Evolutionary conservation across 2,329 filamentous ascomycete genomes (phyloP), one percentile per base, ranked within the genome.

Genomic region (Colletotrichum zoysiae): DNA sequence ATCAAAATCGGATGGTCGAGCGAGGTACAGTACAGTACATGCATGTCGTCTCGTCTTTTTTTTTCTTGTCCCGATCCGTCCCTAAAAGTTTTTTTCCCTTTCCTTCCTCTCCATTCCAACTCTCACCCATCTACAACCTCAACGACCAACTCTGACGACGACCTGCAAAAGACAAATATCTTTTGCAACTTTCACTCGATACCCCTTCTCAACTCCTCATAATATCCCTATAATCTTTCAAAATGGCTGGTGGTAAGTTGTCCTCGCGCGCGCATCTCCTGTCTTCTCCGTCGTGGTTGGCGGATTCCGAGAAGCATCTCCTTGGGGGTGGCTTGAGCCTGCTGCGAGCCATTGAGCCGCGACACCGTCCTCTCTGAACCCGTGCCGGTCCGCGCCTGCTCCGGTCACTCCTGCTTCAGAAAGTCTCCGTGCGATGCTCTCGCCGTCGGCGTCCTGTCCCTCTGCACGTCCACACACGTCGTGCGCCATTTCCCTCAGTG

Each of bases 201-300:
- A 71, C 67, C 74, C 75, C 73, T 63, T 73, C 69, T 72, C 75
- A 44, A 71, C 23, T 38, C 61, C 53, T 60, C 46, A 57, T 69
- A 74, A 74, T 74, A 74, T 42, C 55, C 65, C 51, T 71, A 57
- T 65, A 66, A 67, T 70, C 71, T 68, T 61, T 64, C 73, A 84
- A 78, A 81, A 84, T 84, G 83, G 82, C 83, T 81, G 82, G 82
- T 77, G 82, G 83, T 84, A 82, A 84, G 83, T 84, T 55, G 23
- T 16, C 16, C 20, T 40, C 33, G n/a, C 55, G 40, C 63, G 56
- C 62, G 63, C 46, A 35, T 33, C 26, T 20, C 48, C 30, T 48
- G 18, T 50, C 38, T 44, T 42, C 33, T 48, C 65, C 59, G 64
- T 46, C 20, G 46, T 67, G 69, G 59, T 71, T 70, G 53, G 46